Base-by-base conservation (phyloP, 1,284 basidiomycete species). In the Melanopsichium pennsylvanicum region DNA sequence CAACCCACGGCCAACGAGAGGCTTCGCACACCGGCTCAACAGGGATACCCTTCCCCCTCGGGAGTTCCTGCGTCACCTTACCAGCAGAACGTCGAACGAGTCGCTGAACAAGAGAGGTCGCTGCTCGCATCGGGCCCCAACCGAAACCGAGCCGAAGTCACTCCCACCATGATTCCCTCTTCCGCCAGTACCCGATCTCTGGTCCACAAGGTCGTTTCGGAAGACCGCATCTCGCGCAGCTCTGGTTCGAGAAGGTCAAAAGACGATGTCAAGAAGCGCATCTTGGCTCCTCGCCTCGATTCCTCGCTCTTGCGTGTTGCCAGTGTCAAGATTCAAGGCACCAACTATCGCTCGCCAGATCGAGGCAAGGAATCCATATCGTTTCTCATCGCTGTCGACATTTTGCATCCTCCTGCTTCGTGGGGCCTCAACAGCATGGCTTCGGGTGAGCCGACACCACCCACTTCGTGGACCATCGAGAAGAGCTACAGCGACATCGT, bases 401-500 rank as follows among this genome's bases (percentile, higher is more conserved):
- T 82, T 23, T 49, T 67, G 16, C 61, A 69, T 25, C 60, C 72
- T 27, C 55, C 70, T 44, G 23, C 75, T 52, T 44, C 63, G 43
- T 45, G 82, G 83, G 60, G 87, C 89, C 42, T 69, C 25, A 59
- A 47, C 59, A 66, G 62, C 63, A 55, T 59, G 49, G 55, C 64
- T 5, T 52, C 58, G 2, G 61, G 58, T 48, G 60, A 63, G 40
- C 88, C 87, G 19, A 86, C 88, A 7, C 84, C 85, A 50, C 85
- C 86, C 35, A 88, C 89, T 75, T n/a, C 81, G 5, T 98, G 95
- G 94, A 90, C 87, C 74, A 86, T 97, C 23, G 93, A 96, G 83
- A 98, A 98, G 84, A 84, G 91, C 81, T 95, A 94, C 82, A 90
- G 88, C 47, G 93, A 97, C 68, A 90, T 97, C 31, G 84, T 95